Conservation (phyloP, 768 basidiomycete species). For the Favolaschia claudopus region DNA sequence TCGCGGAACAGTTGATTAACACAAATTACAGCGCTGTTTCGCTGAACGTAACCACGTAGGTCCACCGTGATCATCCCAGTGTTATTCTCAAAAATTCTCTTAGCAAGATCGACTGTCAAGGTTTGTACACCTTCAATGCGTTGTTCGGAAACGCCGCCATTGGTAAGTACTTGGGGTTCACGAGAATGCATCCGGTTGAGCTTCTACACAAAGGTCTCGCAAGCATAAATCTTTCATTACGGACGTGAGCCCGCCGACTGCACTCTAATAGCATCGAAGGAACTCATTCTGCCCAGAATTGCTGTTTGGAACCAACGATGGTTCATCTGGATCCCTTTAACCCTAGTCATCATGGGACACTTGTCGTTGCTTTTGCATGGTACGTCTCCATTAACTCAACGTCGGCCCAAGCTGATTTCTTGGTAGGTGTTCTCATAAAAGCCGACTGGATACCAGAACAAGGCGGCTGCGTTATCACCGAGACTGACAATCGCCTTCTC, state of each 20-base stretch:
- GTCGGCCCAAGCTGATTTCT: not conserved
- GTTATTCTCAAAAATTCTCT: constrained; percentile 7
- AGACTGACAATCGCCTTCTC: constrained; percentile 65
- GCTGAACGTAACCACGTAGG: constrained; percentile 63
- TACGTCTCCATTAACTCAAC: constrained; percentile 30
- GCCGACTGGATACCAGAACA: constrained; percentile 58
- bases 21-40: constrained; percentile 54
- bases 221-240: constrained; percentile 72
- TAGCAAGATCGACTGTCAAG: constrained; percentile 69
- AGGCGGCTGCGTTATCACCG: constrained; percentile 61
- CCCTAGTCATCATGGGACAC: constrained; percentile 68
- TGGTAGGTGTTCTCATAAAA: constrained; percentile 62
- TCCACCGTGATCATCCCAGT: not conserved
- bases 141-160: constrained; percentile 70
- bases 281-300: too few species aligned
- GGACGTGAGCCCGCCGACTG: constrained; percentile 69
- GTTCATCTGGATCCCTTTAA: constrained; percentile 59
- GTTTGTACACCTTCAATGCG: constrained; percentile 73
- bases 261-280: too few species aligned
- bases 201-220: constrained; percentile 45
- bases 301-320: constrained; percentile 72
- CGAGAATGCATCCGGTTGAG: not conserved
- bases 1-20: constrained; percentile 8
- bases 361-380: constrained; percentile 78
- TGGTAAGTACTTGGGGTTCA: constrained; percentile 38